These are phyloP conservation scores for Collybiopsis luxurians DNA, from an alignment of 768 basidiomycete species.

Conservation along the genomic window DNA sequence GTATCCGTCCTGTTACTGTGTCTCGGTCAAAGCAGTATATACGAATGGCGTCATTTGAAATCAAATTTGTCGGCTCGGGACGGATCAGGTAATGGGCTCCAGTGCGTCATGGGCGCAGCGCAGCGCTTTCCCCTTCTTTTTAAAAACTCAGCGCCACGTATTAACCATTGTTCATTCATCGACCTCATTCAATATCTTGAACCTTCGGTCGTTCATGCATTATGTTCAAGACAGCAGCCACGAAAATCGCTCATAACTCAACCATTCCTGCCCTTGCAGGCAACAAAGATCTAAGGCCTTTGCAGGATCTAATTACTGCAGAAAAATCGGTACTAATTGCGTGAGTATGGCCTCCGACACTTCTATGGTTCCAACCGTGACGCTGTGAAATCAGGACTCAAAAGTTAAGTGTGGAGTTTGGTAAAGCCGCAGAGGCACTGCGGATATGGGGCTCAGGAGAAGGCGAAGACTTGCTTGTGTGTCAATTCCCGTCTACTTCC, in stretches of 20 bases:
- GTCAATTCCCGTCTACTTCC: constrained; percentile 21
- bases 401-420: constrained; percentile 61
- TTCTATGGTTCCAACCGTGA: too few species aligned
- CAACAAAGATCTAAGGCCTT: constrained; percentile 74
- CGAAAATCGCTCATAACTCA: constrained; percentile 87
- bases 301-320: constrained; percentile 87
- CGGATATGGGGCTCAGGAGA: constrained; percentile 74
- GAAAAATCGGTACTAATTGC: constrained; percentile 81
- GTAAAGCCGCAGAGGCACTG: constrained; percentile 70
- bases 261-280: constrained; percentile 65
- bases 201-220: neutral
- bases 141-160: too few species aligned
- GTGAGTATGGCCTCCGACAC: constrained; percentile 44
- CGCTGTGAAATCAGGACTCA: too few species aligned
- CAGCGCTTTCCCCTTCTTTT: too few species aligned
- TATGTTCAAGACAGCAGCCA: constrained; percentile 79
- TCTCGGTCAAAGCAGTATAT: too few species aligned
- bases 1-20: too few species aligned
- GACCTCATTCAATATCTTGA: neutral
- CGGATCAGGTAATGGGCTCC: too few species aligned
- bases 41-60: too few species aligned
- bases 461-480: constrained; percentile 78
- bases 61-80: too few species aligned
- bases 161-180: too few species aligned
- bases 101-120: too few species aligned